These are phyloP conservation scores for Pythium periplocum DNA, from an alignment of 352 stramenopile genomes.

Conservation along the genomic window DNA sequence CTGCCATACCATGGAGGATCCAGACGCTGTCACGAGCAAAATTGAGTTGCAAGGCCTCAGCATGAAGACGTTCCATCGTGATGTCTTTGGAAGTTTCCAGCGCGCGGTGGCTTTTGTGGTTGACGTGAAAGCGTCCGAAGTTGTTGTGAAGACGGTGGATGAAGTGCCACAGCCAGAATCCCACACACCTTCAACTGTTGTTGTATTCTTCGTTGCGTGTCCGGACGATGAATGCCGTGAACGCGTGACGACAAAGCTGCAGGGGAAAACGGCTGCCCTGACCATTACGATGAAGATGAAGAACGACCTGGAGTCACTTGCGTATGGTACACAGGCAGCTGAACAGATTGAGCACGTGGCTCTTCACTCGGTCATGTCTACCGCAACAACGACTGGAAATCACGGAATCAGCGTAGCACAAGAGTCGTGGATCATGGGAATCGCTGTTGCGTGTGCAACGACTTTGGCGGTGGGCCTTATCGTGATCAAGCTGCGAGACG, in stretches of 20 bases:
- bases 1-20: slow-evolving; percentile 26
- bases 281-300: slow-evolving; percentile 23
- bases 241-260: slow-evolving; percentile 4
- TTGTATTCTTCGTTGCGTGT: slow-evolving; percentile 18
- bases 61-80: slow-evolving; percentile 13
- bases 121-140: slow-evolving; percentile 1
- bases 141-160: slow-evolving; percentile 17
- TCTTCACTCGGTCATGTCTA: slow-evolving; percentile 10
- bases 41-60: slow-evolving; percentile 14
- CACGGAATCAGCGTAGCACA: background rate
- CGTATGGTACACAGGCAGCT: slow-evolving; percentile 12
- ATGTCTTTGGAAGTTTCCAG: slow-evolving; percentile 15
- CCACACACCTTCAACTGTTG: background rate
- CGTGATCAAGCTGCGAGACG: slow-evolving; percentile 16
- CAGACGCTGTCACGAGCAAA: slow-evolving; percentile 22
- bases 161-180: background rate
- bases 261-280: slow-evolving; percentile 11
- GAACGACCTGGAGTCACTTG: slow-evolving; percentile 6
- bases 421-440: too few relatives aligned
- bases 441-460: slow-evolving; percentile 2
- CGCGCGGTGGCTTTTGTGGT: slow-evolving; percentile 11
- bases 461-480: slow-evolving; percentile 15
- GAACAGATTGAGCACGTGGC: slow-evolving; percentile 17
- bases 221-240: slow-evolving; percentile 11
- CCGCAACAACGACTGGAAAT: background rate